Evolutionary conservation across 2,329 filamentous ascomycete species (phyloP).

Genomic region (Stenocarpella maydis): DNA sequence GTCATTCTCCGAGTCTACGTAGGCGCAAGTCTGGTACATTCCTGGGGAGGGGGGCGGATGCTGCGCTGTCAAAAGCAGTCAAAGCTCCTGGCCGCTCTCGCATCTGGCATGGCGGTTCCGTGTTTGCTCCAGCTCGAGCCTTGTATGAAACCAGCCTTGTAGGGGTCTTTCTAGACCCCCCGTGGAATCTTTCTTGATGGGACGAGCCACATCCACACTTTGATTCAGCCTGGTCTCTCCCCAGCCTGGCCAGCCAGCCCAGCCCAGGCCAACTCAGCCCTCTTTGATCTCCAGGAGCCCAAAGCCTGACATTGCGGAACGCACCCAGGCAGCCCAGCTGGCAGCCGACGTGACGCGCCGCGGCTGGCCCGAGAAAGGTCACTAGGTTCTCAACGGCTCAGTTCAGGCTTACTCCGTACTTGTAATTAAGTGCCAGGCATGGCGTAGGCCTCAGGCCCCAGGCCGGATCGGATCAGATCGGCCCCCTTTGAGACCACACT

Average conservation of each 20-base stretch:
- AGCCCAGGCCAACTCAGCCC: background rate
- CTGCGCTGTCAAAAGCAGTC: background rate
- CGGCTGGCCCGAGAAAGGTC: background rate
- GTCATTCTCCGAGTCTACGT: background rate
- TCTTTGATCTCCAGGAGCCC: background rate
- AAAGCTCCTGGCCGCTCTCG: background rate
- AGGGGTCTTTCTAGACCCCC: conserved; percentile 4
- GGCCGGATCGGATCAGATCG: background rate
- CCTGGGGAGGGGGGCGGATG: no score
- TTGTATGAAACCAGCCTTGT: conserved; percentile 17
- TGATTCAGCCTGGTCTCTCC: background rate
- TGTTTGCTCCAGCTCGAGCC: conserved; percentile 10
- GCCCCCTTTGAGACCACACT: background rate
- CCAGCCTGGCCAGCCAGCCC: background rate
- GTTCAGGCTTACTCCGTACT: background rate
- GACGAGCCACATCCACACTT: background rate
- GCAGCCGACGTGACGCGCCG: background rate
- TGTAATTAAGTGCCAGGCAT: background rate
- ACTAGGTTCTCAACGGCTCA: conserved; percentile 8
- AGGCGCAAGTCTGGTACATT: background rate
- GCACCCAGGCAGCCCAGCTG: background rate
- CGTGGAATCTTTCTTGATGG: background rate
- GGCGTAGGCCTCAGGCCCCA: background rate
- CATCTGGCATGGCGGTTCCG: conserved; percentile 11
- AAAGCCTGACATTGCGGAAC: background rate